Evolutionary conservation across 2,329 filamentous ascomycete species (phyloP), one percentile per base, ranked within the genome.

Genomic region (Penicillium sumatraense): DNA sequence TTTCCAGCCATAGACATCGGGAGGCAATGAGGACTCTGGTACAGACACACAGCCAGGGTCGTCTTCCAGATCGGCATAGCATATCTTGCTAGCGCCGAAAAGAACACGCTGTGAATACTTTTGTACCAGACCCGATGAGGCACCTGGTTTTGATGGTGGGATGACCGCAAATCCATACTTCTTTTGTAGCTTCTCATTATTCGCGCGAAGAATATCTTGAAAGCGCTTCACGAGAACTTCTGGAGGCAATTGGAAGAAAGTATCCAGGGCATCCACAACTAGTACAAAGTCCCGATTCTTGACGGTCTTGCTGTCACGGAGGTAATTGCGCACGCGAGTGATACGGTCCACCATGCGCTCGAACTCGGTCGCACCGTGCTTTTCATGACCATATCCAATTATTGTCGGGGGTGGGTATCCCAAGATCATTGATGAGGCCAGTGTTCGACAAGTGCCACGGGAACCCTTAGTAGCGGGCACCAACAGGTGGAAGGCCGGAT

Each of bases 231-330:
- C 80, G 60, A 89, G 73, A 18, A 89, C 77, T 38, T 87, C 82
- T 2, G 84, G 81, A 0, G 86, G 85, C 2, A 89, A 75, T 68
- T 90, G 87, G 56, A 89, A 84, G 74, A 86, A 85, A 1, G 85
- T 78, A 55, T 89, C 85, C 67, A 84, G 81, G 1, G 83, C 85
- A 66, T 89, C 86, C 5, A 86, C 78, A 44, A 89, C 77, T 54
- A 89, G 72, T 7, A 88, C 80, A 24, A 90, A 71, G 66, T 90
- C 87, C 18, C 84, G 76, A 53, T 86, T 78, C 21, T 77, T 73
- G 16, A 83, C 76, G n/a, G 77, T 67, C 31, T 77, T 77, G 26
- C 72, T 74, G 46, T 77, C 74, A 11, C 76, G 73, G 24, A 86
- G 70, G 53, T 81, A 84, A 8, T 77, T 70, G 52, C 79, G 69